Base-by-base conservation (phyloP, 2,329 filamentous ascomycete species). In the Fusarium tricinctum region DNA sequence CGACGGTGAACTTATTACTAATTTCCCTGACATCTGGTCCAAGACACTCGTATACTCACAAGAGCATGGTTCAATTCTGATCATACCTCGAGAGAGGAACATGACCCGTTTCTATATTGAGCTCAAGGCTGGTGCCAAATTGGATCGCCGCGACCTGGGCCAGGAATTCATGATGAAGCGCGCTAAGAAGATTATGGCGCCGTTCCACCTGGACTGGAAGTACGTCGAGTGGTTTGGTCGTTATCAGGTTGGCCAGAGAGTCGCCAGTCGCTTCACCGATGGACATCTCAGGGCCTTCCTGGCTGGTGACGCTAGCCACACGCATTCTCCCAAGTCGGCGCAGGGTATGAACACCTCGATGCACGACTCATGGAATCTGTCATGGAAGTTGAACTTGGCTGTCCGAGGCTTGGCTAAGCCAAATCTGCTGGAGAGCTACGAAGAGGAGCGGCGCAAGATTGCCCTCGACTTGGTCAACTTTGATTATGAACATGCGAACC, bases 21-120 rank as follows among this genome's bases (percentile, higher is more conserved):
- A 92, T 74, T 92, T 93, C 70, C 91, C 91, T 2, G 90, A 92
- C 72, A 86, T 92, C 48, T 92, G 90, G 89, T 91, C 88, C 76
- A 92, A 92, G 79, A 89, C 89, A 0, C 85, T 91, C 1, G 84
- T 92, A 9, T 89, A 90, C 68, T 90, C 88, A 4, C 87, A 92
- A 63, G 83, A 87, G 60, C 83, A 88, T 44, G 91, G 91, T 4
- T 91, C 90, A 0, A 88, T 92, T 45, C 82, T 93, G n/a, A 90
- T 91, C 76, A 90, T 92, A 53, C 91, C 91, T 6, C 86, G 91
- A 39, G 91, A 93, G 76, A 83, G 89, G 42, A 91, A 91, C 73
- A 88, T 92, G 85, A 92, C 90, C 1, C 86, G 91, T 45, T 82
- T 88, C 71, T 88, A 87, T 71, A 86, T 87, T 59, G 85, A 88